Evolutionary conservation across 306 rosid genomes (phyloP).

Genomic region (Phaseolus lunatus): DNA sequence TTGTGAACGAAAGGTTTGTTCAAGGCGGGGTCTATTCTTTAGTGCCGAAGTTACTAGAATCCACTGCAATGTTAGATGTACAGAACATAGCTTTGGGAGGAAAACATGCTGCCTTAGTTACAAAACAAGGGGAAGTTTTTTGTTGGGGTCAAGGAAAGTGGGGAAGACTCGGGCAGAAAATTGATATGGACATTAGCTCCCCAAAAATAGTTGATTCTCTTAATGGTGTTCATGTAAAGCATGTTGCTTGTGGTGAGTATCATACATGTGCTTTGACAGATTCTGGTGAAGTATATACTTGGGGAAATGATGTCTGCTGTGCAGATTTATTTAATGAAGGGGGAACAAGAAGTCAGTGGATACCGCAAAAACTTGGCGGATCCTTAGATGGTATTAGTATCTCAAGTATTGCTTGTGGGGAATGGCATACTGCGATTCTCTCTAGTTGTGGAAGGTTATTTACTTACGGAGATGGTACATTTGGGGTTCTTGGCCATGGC

Average conservation of each 20-base stretch:
- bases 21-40: slow-evolving; percentile 53
- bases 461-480: slow-evolving; percentile 90
- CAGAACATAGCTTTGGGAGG: slow-evolving; percentile 74
- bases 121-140: slow-evolving; percentile 85
- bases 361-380: slow-evolving; percentile 66
- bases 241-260: slow-evolving; percentile 75
- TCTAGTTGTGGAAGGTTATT: slow-evolving; percentile 71
- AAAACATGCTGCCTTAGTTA: slow-evolving; percentile 81
- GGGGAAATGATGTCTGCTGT: slow-evolving; percentile 71
- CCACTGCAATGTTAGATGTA: slow-evolving; percentile 72
- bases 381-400: slow-evolving; percentile 64
- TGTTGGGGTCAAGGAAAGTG: slow-evolving; percentile 86
- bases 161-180: slow-evolving; percentile 78
- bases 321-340: slow-evolving; percentile 51
- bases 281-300: slow-evolving; percentile 72
- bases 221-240: slow-evolving; percentile 56
- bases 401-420: slow-evolving; percentile 77
- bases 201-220: slow-evolving; percentile 81
- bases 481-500: slow-evolving; percentile 92
- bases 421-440: slow-evolving; percentile 84
- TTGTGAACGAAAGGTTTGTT: slow-evolving; percentile 50
- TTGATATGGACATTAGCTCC: slow-evolving; percentile 62
- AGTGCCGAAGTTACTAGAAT: slow-evolving; percentile 78
- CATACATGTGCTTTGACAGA: slow-evolving; percentile 82
- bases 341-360: slow-evolving; percentile 66